Evolutionary conservation across 495 filamentous ascomycete species (phyloP).

Genomic region (Penicillium lividum): DNA sequence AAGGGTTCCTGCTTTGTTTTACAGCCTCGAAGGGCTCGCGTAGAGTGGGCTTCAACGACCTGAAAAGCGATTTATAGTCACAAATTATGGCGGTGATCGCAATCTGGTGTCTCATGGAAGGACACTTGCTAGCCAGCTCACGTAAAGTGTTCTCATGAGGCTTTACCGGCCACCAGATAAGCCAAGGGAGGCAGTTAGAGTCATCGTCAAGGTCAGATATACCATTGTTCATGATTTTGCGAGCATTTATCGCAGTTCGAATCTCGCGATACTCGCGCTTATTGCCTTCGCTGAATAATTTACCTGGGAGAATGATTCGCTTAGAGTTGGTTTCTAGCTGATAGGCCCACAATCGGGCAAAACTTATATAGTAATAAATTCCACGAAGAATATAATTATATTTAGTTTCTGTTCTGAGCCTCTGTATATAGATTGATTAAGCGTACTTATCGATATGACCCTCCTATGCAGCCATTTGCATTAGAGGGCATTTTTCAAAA

Average conservation of each 20-base stretch:
- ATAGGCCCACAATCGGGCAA: constrained; percentile 28
- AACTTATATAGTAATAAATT: constrained; percentile 28
- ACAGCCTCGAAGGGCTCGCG: constrained; percentile 13
- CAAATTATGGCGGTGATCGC: constrained; percentile 18
- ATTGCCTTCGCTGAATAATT: constrained; percentile 9
- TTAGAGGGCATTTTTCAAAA: constrained; percentile 25
- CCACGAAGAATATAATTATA: constrained; percentile 23
- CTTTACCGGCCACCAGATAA: constrained; percentile 20
- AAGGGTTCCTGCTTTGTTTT: constrained; percentile 13
- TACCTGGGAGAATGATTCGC: constrained; percentile 10
- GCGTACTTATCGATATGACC: constrained; percentile 32
- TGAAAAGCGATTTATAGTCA: constrained; percentile 13
- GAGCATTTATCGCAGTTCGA: constrained; percentile 22
- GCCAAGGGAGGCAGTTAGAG: constrained; percentile 17
- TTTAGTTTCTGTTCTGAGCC: constrained; percentile 13
- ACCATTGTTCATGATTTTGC: constrained; percentile 24
- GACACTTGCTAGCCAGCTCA: constrained; percentile 15
- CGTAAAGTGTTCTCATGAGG: constrained; percentile 10
- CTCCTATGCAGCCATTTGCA: constrained; percentile 25
- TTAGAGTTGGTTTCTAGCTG: constrained; percentile 17
- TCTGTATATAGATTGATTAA: too few relatives aligned
- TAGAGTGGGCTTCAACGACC: constrained; percentile 9
- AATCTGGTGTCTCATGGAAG: constrained; percentile 19
- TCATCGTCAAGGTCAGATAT: constrained; percentile 17
- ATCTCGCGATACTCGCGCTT: constrained; percentile 10